Percentiles rank a stretch among this genome's conserved stretches.
Evolutionary conservation across 352 stramenopile genomes (phyloP).

Genomic region (Aphanomyces stellatus): DNA sequence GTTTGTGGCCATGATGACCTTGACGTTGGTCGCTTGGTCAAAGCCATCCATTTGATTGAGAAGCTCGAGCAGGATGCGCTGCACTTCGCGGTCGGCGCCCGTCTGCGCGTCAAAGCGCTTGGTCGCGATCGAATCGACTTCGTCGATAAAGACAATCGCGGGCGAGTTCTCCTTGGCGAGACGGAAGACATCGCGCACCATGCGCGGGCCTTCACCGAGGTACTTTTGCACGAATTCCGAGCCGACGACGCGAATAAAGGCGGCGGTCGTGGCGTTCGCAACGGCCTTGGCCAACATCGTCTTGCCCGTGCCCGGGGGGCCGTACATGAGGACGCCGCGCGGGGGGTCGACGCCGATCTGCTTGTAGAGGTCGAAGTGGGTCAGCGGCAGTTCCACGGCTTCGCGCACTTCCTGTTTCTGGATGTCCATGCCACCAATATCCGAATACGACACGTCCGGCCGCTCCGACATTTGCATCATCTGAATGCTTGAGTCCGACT

Average conservation of each 20-base stretch:
- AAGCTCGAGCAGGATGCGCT: constrained; percentile 99
- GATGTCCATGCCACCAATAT: constrained; percentile 99
- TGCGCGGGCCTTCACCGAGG: constrained; percentile 97
- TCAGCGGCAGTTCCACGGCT: constrained; percentile 98
- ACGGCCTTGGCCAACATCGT: constrained; percentile 99
- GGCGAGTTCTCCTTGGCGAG: constrained; percentile 98
- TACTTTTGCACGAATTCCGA: constrained; percentile 99
- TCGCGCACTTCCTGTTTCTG: constrained; percentile 99
- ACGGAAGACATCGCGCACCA: constrained; percentile 99
- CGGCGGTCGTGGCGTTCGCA: constrained; percentile 97
- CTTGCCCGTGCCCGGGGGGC: constrained; percentile 93
- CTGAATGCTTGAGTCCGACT: constrained; percentile 99
- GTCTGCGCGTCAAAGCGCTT: constrained; percentile 99
- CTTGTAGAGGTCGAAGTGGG: constrained; percentile 99
- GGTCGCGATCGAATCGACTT: constrained; percentile 99
- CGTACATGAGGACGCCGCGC: constrained; percentile 97
- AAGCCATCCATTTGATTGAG: constrained; percentile 99
- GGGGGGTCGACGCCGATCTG: constrained; percentile 99
- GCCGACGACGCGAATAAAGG: constrained; percentile 96
- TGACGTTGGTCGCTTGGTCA: constrained; percentile 99
- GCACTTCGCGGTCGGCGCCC: constrained; percentile 92
- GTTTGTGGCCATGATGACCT: constrained; percentile 99
- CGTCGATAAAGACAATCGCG: constrained; percentile 99
- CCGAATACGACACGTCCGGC: constrained; percentile 91
- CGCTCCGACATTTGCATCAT: constrained; percentile 98